phyloP scores from a whole-genome alignment of 306 rosid species.

The Lathyrus oleraceus region DNA sequence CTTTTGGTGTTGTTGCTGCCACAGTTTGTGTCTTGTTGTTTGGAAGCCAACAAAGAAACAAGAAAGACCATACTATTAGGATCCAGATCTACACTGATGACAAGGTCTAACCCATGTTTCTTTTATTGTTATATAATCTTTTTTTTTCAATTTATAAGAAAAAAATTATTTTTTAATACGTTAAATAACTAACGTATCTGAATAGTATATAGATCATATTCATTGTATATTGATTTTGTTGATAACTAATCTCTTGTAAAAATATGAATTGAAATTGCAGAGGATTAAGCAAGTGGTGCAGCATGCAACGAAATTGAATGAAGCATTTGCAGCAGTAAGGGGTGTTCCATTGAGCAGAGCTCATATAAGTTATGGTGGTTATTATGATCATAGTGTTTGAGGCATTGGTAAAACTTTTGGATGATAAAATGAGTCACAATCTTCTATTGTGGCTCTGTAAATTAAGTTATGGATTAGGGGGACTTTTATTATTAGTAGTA shows the following conservation, averaged over 20 bases:
- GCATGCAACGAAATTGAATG: constrained; percentile 65
- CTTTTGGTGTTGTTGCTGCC: constrained; percentile 86
- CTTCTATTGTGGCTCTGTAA: constrained; percentile 20
- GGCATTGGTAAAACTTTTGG: constrained; percentile 1
- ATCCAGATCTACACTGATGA: constrained; percentile 69
- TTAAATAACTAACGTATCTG: too few species aligned
- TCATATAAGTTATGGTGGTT: constrained; percentile 67
- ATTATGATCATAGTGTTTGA: constrained; percentile 47
- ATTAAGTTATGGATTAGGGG: constrained; percentile 22
- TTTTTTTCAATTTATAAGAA: too few species aligned
- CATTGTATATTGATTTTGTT: background rate
- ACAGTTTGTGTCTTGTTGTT: constrained; percentile 64
- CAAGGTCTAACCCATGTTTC: constrained; percentile 53
- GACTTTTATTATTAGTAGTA: constrained; percentile 1
- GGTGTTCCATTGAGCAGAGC: constrained; percentile 65
- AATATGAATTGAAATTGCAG: constrained; percentile 40
- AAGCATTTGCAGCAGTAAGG: constrained; percentile 58
- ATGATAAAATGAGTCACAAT: background rate
- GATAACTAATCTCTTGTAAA: background rate
- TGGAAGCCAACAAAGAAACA: constrained; percentile 60
- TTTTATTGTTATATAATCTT: background rate
- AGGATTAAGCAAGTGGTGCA: constrained; percentile 58
- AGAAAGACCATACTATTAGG: constrained; percentile 53
- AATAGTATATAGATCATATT: background rate
- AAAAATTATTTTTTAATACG: too few species aligned